Conservation (phyloP, 2,329 filamentous ascomycete species). For the Nigrospora oryzae region DNA sequence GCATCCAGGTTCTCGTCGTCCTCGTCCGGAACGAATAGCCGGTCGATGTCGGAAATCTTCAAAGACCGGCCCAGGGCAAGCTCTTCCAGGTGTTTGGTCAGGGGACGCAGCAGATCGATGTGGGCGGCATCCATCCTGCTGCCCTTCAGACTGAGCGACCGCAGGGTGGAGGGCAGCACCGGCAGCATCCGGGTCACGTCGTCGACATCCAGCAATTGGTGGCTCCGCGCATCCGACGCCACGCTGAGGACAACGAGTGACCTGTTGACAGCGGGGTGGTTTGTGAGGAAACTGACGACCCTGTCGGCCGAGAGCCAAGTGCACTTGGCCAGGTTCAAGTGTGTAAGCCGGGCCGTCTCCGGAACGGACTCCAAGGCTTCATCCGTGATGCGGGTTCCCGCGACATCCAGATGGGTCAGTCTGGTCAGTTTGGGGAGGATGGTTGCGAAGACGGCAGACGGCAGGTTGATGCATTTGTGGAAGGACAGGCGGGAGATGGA, state of each 20-base stretch:
- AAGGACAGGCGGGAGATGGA: conserved; percentile 61
- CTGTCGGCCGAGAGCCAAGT: conserved; percentile 56
- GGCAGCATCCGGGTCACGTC: conserved; percentile 60
- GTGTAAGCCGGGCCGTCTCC: conserved; percentile 61
- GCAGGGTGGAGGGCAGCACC: conserved; percentile 55
- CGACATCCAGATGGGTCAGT: conserved; percentile 72
- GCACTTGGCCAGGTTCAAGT: conserved; percentile 73
- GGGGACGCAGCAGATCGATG: conserved; percentile 51
- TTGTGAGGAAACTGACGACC: conserved; percentile 62
- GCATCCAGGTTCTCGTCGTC: conserved; percentile 14
- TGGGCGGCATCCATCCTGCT: conserved; percentile 61
- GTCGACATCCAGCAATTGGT: conserved; percentile 59
- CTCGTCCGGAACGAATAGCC: conserved; percentile 48
- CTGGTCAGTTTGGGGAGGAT: conserved; percentile 62
- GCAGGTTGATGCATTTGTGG: conserved; percentile 69
- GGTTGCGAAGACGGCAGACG: conserved; percentile 56
- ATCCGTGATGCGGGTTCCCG: conserved; percentile 68
- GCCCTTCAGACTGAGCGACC: conserved; percentile 69
- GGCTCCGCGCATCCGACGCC: conserved; percentile 61
- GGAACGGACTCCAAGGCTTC: conserved; percentile 63
- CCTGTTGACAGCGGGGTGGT: conserved; percentile 59
- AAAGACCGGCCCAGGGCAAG: conserved; percentile 64
- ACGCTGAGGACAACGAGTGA: conserved; percentile 65
- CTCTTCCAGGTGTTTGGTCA: conserved; percentile 69
- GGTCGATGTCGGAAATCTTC: conserved; percentile 55